Conservation (phyloP, 2,329 filamentous ascomycete species). For the Massarina eburnea region DNA sequence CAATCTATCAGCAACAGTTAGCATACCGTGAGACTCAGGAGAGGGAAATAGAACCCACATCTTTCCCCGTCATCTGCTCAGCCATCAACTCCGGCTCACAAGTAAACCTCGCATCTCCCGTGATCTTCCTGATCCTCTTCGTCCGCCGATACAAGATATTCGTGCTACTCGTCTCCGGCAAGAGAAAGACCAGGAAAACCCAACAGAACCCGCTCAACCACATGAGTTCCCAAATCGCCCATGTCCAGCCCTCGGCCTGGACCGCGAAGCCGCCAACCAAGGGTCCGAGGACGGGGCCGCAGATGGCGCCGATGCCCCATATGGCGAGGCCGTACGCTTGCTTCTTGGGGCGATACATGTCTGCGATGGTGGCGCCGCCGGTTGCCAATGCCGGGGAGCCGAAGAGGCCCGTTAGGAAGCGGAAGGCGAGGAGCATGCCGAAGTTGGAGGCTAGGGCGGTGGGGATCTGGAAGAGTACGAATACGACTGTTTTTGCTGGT, state of each 20-base stretch:
- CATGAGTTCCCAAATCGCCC: slow-evolving; percentile 82
- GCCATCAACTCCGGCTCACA: slow-evolving; percentile 64
- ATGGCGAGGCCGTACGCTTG: slow-evolving; percentile 46
- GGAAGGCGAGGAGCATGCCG: slow-evolving; percentile 60
- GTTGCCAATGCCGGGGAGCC: slow-evolving; percentile 38
- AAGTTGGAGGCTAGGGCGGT: slow-evolving; percentile 65
- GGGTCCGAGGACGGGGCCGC: slow-evolving; percentile 64
- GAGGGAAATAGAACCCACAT: slow-evolving; percentile 52
- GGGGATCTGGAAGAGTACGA: slow-evolving; percentile 66
- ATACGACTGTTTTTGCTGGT: slow-evolving; percentile 69
- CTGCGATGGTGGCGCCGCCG: slow-evolving; percentile 35
- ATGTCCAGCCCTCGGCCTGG: slow-evolving; percentile 72
- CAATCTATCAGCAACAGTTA: slow-evolving; percentile 34
- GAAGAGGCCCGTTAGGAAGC: slow-evolving; percentile 41
- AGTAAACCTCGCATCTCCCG: slow-evolving; percentile 58
- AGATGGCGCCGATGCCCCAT: slow-evolving; percentile 44
- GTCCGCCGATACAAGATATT: slow-evolving; percentile 61
- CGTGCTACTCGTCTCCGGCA: slow-evolving; percentile 84
- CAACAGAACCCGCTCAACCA: slow-evolving; percentile 73
- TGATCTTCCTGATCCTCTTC: slow-evolving; percentile 61
- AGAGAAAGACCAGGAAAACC: slow-evolving; percentile 74
- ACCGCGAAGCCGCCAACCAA: slow-evolving; percentile 74
- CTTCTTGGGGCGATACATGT: slow-evolving; percentile 43
- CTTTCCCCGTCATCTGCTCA: slow-evolving; percentile 33
- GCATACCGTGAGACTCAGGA: slow-evolving; percentile 55